Base-by-base conservation (phyloP, 176 grass and related monocot genomes). In the Carex kokanica region DNA sequence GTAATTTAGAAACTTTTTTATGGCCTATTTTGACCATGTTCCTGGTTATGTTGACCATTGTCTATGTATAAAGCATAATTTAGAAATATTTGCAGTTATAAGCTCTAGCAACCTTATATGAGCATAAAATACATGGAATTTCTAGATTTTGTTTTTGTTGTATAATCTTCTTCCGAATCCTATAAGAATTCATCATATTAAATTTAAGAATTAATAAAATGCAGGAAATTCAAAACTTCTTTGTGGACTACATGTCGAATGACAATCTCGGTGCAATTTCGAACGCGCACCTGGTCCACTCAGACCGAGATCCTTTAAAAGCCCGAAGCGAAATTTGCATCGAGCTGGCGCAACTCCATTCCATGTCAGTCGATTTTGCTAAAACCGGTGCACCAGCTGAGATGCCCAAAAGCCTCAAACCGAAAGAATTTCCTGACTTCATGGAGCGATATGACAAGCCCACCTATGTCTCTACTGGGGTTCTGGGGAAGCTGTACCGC, bases 221-320 rank as follows among this genome's bases (percentile, higher is more conserved):
- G 84, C 90, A 98, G 92, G 96, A 95, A 91, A 95, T 98, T 80
- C 96, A 95, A 52, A 93, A 95, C 66, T 70, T 93, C 72, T 98
- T 98, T 21, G 88, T 95, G n/a, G 73, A 91, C 86, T 98, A 98
- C 86, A 95, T 98, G 91, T 84, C 88, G 74, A 95, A 93, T 54
- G 96, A 98, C 40, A 74, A 86, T 9, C 86, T 98, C 0, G 96
- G 92, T 62, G 80, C 51, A 2, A 93, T 98, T 79, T 95, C 96
- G 47, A 98, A 88, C 5, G 81, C 96, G 34, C 92, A 95, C 79
- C 84, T 98, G 78, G 87, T 98, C 68, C 82, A 98, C 3, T 91
- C 89, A 8, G 95, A 98, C 63, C 84, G 89, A 49, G 55, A 88
- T 45, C 92, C 88, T 23, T 34, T 73, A 74, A 98, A 98, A 95